These are phyloP conservation scores for Aspergillus aculeatus DNA, from an alignment of 2,329 filamentous ascomycete genomes.

Conservation along the genomic window DNA sequence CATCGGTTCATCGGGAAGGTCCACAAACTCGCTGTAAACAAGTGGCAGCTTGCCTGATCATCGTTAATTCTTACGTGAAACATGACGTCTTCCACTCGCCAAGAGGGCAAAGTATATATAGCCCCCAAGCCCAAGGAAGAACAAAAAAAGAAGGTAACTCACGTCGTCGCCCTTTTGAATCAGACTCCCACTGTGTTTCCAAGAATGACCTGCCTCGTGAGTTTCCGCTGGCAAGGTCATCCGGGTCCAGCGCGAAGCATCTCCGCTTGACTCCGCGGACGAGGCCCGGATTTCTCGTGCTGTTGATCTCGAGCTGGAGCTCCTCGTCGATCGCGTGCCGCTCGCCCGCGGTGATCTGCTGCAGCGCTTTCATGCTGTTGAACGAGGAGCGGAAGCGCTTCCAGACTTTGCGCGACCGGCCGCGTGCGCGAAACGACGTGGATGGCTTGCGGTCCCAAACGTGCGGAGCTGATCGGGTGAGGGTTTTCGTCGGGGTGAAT, in stretches of 20 bases:
- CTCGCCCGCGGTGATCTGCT: conserved; percentile 22
- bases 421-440: conserved; percentile 39
- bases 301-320: conserved; percentile 36
- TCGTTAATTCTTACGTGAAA: conserved; percentile 10
- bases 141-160: not conserved
- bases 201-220: conserved; percentile 36
- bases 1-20: conserved; percentile 15
- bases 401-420: conserved; percentile 47
- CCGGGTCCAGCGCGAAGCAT: conserved; percentile 25
- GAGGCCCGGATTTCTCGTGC: conserved; percentile 25
- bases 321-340: conserved; percentile 21
- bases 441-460: conserved; percentile 48
- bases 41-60: conserved; percentile 24
- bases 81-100: not conserved
- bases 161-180: conserved; percentile 33
- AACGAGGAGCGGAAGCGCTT: conserved; percentile 44
- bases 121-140: not conserved
- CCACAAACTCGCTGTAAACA: conserved; percentile 10
- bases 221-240: conserved; percentile 6
- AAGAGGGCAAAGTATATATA: not conserved
- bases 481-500: conserved; percentile 43
- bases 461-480: conserved; percentile 35
- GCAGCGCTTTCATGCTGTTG: conserved; percentile 33
- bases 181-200: conserved; percentile 43
- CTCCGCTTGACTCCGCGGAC: conserved; percentile 39